Evolutionary conservation across 108 stramenopile species (phyloP).

Genomic region (Aurantiochytrium sp.): DNA sequence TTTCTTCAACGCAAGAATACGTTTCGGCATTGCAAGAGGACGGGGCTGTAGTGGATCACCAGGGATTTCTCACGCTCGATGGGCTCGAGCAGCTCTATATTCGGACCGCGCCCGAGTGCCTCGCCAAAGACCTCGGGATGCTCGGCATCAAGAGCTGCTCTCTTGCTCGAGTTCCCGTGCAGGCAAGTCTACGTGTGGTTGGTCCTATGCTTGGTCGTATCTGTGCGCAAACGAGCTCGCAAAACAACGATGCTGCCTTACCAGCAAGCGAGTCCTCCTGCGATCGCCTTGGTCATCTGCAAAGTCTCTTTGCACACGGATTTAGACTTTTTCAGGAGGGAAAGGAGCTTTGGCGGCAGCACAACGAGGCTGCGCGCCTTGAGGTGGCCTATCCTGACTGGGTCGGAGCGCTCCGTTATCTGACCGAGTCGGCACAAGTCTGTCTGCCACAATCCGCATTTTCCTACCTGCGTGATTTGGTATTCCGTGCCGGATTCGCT

Average conservation of each 20-base stretch:
- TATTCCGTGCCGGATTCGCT: background rate
- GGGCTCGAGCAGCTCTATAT: background rate
- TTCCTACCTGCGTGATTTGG: background rate
- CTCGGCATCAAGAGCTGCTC: background rate
- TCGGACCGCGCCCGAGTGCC: background rate
- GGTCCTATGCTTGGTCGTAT: background rate
- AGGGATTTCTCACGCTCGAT: background rate
- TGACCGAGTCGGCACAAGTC: background rate
- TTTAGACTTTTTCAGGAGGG: background rate
- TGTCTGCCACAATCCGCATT: background rate
- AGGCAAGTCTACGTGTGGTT: background rate
- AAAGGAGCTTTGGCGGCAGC: background rate
- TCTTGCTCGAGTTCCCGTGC: background rate
- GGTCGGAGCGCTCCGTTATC: background rate
- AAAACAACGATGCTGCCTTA: background rate
- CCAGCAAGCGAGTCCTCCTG: background rate
- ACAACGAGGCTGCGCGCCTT: background rate
- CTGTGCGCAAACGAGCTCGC: background rate
- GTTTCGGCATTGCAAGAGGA: background rate
- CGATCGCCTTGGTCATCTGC: background rate
- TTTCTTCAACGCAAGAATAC: background rate
- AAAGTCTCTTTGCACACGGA: background rate
- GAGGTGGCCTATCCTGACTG: background rate
- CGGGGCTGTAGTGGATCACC: background rate
- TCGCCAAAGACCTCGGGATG: background rate